Percentiles rank a stretch among this genome's conserved stretches.
Conservation (phyloP, 306 rosid species). For the Herpetospermum pedunculosum region DNA sequence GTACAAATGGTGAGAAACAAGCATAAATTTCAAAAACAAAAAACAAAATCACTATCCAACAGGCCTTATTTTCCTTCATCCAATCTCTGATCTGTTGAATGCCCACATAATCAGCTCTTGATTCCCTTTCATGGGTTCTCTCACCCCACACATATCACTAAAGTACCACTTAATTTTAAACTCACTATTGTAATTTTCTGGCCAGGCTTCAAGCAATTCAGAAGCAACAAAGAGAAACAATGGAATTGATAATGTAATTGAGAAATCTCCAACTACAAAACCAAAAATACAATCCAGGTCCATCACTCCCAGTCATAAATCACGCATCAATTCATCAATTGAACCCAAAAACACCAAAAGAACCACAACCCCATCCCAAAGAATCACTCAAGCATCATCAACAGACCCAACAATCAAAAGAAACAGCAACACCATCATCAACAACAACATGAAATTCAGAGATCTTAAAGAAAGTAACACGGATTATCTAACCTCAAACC, state of each 20-base stretch:
- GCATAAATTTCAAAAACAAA: too few species aligned
- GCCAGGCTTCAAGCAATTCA: constrained; percentile 12
- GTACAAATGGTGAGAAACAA: too few species aligned
- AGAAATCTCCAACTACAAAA: constrained; percentile 21
- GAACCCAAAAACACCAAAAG: constrained; percentile 16
- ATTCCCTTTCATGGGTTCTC: background rate
- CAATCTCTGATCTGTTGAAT: background rate
- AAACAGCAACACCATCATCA: background rate
- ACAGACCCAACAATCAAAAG: background rate
- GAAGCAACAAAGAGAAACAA: constrained; percentile 22
- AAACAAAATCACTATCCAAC: too few species aligned
- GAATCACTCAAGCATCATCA: constrained; percentile 1
- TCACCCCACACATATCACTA: background rate
- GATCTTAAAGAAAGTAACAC: constrained; percentile 15
- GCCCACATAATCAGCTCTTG: background rate
- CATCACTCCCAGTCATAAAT: constrained; percentile 33
- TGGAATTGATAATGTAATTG: constrained; percentile 15
- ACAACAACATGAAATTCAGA: constrained; percentile 10
- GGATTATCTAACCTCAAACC: constrained; percentile 21
- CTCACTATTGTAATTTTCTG: background rate
- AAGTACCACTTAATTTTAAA: background rate
- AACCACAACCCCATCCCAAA: constrained; percentile 5
- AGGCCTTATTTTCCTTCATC: background rate
- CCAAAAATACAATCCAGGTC: constrained; percentile 26
- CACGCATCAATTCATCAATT: background rate